Percentiles rank a stretch among this genome's conserved stretches.
These are phyloP conservation scores for Tricholoma flavovirens DNA, from an alignment of 768 basidiomycete species.

Conservation along the genomic window DNA sequence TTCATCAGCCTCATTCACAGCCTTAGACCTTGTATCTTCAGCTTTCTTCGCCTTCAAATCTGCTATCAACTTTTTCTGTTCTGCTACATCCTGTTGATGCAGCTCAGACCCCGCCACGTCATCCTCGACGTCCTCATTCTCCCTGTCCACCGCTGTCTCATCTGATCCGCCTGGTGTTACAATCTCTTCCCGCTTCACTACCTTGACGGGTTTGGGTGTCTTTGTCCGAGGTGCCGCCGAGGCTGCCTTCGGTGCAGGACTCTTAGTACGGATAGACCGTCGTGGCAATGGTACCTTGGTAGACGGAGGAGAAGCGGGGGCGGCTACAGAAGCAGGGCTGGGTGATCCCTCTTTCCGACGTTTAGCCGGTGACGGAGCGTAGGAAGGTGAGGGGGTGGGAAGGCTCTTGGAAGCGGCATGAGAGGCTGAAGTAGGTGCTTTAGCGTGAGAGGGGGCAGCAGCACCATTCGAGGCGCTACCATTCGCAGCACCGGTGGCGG, in stretches of 20 bases:
- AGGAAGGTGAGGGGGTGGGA: slow-evolving; percentile 37
- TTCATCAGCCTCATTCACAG: slow-evolving; percentile 41
- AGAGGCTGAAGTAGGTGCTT: slow-evolving; percentile 15
- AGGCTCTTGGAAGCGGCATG: slow-evolving; percentile 26
- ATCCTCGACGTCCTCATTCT: slow-evolving; percentile 48
- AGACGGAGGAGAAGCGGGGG: slow-evolving; percentile 33
- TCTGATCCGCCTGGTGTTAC: slow-evolving; percentile 53
- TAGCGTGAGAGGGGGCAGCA: slow-evolving; percentile 12
- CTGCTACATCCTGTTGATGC: slow-evolving; percentile 63
- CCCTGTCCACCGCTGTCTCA: slow-evolving; percentile 62
- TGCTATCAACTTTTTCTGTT: slow-evolving; percentile 73
- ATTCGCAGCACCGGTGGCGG: slow-evolving; percentile 21
- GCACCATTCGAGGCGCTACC: slow-evolving; percentile 8
- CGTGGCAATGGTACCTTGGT: slow-evolving; percentile 16
- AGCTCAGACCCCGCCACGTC: slow-evolving; percentile 54
- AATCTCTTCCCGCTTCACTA: slow-evolving; percentile 25
- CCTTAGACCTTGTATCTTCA: slow-evolving; percentile 19
- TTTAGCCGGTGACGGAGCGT: slow-evolving; percentile 45
- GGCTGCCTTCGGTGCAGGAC: slow-evolving; percentile 32
- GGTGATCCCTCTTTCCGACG: slow-evolving; percentile 62
- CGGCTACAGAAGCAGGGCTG: slow-evolving; percentile 33
- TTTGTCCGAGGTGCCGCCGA: slow-evolving; percentile 30
- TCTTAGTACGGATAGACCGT: slow-evolving; percentile 37
- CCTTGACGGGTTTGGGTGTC: slow-evolving; percentile 30
- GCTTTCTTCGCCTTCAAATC: slow-evolving; percentile 63